These are phyloP conservation scores for Coemansia nantahalensis DNA, from an alignment of 192 early-diverging fungal genomes.

Conservation along the genomic window DNA sequence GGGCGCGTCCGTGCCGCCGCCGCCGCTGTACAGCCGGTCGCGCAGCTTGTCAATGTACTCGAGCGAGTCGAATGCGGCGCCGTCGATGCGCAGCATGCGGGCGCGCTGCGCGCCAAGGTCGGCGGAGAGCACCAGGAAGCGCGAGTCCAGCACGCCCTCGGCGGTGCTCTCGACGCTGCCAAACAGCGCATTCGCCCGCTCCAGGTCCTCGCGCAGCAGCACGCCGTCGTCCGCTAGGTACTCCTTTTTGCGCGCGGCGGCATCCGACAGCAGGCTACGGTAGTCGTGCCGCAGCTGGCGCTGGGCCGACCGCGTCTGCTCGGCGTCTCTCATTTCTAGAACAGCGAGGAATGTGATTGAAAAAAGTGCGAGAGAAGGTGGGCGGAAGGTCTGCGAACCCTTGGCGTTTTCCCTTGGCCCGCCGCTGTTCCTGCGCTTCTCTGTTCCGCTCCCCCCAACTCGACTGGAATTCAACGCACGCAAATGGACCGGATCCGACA, in stretches of 20 bases:
- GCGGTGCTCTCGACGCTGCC: slow-evolving; percentile 68
- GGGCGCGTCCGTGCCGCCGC: slow-evolving; percentile 27
- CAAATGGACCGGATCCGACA: too few species aligned
- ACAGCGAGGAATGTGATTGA: too few species aligned
- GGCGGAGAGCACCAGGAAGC: slow-evolving; percentile 69
- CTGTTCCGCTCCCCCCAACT: too few species aligned
- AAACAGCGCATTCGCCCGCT: slow-evolving; percentile 40
- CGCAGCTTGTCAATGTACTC: slow-evolving; percentile 71
- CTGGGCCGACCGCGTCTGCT: slow-evolving; percentile 15
- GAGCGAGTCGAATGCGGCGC: slow-evolving; percentile 70
- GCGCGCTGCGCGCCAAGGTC: slow-evolving; percentile 76
- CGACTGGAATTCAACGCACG: too few species aligned
- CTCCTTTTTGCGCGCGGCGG: slow-evolving; percentile 38
- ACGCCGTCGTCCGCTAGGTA: slow-evolving; percentile 28
- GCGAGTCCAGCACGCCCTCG: slow-evolving; percentile 90
- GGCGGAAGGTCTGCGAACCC: too few species aligned
- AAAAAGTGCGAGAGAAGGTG: too few species aligned
- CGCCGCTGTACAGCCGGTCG: slow-evolving; percentile 51
- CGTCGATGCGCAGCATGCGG: slow-evolving; percentile 71
- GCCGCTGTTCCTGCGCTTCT: too few species aligned
- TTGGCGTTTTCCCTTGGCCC: too few species aligned
- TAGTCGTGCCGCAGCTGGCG: slow-evolving; percentile 41
- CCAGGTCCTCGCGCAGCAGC: slow-evolving; percentile 37
- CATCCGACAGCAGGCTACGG: slow-evolving; percentile 44
- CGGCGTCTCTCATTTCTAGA: slow-evolving; percentile 2